phyloP scores from a whole-genome alignment of 2,329 filamentous ascomycete species.

The Clathrospora elynae region DNA sequence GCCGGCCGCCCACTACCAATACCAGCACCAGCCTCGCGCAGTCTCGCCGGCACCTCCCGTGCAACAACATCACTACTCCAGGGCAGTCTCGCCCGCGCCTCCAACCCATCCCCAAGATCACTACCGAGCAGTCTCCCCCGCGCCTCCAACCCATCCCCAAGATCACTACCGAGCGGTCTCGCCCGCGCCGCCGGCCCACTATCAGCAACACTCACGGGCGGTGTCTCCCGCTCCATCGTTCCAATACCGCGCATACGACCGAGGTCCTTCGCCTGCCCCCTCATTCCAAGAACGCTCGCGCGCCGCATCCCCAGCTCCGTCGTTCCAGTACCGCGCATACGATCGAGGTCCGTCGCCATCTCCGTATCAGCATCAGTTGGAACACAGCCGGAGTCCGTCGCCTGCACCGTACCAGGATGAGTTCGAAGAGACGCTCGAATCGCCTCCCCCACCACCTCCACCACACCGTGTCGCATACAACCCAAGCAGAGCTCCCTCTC shows the following conservation, averaged over 20 bases:
- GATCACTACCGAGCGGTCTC: constrained; percentile 33
- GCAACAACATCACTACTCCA: constrained; percentile 31
- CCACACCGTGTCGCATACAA: constrained; percentile 68
- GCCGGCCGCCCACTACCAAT: constrained; percentile 22
- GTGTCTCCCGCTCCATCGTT: constrained; percentile 37
- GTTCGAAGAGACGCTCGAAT: constrained; percentile 45
- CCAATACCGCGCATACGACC: constrained; percentile 29
- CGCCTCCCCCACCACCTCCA: constrained; percentile 83
- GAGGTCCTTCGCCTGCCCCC: constrained; percentile 40
- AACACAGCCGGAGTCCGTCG: constrained; percentile 31
- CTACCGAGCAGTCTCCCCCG: constrained; percentile 32
- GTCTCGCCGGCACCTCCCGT: constrained; percentile 32
- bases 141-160: constrained; percentile 33
- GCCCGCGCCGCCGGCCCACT: constrained; percentile 31
- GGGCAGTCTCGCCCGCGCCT: constrained; percentile 38
- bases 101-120: constrained; percentile 22
- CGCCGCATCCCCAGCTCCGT: constrained; percentile 41
- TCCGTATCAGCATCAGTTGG: constrained; percentile 37
- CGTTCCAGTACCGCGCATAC: constrained; percentile 43
- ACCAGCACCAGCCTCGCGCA: constrained; percentile 28
- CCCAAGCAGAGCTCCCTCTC: constrained; percentile 47
- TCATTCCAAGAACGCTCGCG: constrained; percentile 36
- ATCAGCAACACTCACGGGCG: constrained; percentile 38
- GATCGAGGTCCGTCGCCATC: constrained; percentile 51
- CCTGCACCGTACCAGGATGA: constrained; percentile 41